These are phyloP conservation scores for Globisporangium ultimum DNA, from an alignment of 352 stramenopile genomes.

Conservation along the genomic window DNA sequence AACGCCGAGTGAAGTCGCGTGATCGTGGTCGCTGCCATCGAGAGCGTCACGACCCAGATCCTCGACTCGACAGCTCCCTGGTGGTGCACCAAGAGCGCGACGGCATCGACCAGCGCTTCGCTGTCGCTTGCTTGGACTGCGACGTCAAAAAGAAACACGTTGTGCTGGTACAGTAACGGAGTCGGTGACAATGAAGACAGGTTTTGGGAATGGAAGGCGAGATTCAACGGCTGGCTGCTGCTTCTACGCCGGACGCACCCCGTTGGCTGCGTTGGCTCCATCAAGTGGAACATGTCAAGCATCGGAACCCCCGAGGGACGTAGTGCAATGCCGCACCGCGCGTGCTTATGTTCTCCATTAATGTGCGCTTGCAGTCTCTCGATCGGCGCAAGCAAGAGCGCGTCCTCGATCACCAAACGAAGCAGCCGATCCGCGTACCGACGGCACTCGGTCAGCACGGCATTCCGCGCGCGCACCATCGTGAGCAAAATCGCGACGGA, in stretches of 20 bases:
- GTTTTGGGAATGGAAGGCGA: not conserved
- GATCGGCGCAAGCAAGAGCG: conserved; percentile 28
- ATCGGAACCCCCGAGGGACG: conserved; percentile 15
- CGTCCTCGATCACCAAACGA: conserved; percentile 55
- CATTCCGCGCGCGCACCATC: conserved; percentile 27
- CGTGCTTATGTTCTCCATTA: conserved; percentile 20
- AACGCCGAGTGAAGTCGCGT: not conserved
- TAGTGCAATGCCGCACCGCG: conserved; percentile 28
- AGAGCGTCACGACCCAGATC: not conserved
- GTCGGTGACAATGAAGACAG: conserved; percentile 10
- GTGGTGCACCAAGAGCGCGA: not conserved
- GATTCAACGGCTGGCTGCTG: not conserved
- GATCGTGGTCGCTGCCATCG: not conserved
- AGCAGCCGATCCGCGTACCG: conserved; percentile 37
- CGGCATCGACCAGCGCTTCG: not conserved
- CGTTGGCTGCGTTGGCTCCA: conserved; percentile 19
- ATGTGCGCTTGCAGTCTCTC: conserved; percentile 22
- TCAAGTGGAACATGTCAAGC: conserved; percentile 23
- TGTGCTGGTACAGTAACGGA: conserved; percentile 4
- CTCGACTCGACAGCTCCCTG: not conserved
- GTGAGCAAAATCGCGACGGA: conserved; percentile 37
- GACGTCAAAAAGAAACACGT: conserved; percentile 9
- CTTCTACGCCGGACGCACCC: conserved; percentile 5
- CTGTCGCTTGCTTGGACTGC: not conserved
- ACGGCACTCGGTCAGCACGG: conserved; percentile 30